Evolutionary conservation across 352 stramenopile species (phyloP).

Genomic region (Pythium vanterpoolii): DNA sequence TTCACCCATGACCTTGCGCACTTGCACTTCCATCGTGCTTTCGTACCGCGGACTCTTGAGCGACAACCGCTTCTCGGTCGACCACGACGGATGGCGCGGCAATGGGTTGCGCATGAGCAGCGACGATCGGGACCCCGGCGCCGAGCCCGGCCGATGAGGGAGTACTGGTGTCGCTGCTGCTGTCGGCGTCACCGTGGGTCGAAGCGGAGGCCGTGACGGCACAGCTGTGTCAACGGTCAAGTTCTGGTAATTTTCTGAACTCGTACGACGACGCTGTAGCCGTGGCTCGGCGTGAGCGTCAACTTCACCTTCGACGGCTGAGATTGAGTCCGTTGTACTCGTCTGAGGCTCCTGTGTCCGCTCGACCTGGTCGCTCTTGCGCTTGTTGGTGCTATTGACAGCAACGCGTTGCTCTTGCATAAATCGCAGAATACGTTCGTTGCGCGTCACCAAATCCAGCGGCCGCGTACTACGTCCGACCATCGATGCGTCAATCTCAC

Average conservation of each 20-base stretch:
- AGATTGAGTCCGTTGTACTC: not conserved
- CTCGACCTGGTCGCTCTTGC: conserved; percentile 41
- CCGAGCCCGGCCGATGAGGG: not conserved
- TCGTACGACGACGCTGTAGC: conserved; percentile 10
- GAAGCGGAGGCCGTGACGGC: conserved; percentile 10
- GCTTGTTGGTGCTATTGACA: conserved; percentile 30
- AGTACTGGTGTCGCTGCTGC: too few species aligned
- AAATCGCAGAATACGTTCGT: conserved; percentile 54
- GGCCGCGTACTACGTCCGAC: not conserved
- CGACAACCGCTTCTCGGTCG: conserved; percentile 45
- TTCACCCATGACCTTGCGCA: conserved; percentile 61
- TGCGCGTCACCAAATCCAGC: conserved; percentile 43
- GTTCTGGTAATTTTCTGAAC: conserved; percentile 14
- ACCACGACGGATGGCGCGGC: conserved; percentile 19
- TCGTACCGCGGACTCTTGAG: conserved; percentile 72
- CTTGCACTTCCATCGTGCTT: conserved; percentile 67
- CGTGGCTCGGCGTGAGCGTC: not conserved
- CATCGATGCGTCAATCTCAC: not conserved
- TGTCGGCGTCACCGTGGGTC: not conserved
- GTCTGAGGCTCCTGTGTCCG: not conserved
- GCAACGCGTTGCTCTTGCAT: conserved; percentile 35
- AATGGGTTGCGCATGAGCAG: conserved; percentile 14
- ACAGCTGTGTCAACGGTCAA: conserved; percentile 14
- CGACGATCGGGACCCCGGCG: not conserved
- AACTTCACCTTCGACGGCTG: not conserved